Percentiles rank a stretch among this genome's conserved stretches.
These are phyloP conservation scores for Phytopythium helicoides DNA, from an alignment of 352 stramenopile species.

Conservation along the genomic window DNA sequence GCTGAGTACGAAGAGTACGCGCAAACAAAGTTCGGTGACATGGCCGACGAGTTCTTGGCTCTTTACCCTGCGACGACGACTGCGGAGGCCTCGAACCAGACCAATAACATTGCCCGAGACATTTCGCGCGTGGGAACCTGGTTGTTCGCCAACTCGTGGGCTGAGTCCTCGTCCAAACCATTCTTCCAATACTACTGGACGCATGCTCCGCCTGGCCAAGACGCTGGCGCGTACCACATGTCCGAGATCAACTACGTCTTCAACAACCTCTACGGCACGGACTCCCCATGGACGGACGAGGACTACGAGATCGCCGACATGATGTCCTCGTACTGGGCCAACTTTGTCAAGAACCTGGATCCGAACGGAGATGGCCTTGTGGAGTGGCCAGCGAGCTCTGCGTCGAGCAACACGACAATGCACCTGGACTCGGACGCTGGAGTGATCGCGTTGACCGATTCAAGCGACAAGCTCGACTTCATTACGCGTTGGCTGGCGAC, in stretches of 20 bases:
- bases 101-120: constrained; percentile 8
- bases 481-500: constrained; percentile 6
- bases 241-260: constrained; percentile 24
- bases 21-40: constrained; percentile 9
- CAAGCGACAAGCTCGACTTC: constrained; percentile 6
- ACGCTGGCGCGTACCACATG: constrained; percentile 14
- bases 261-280: constrained; percentile 20
- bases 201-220: constrained; percentile 13
- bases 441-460: constrained; percentile 6
- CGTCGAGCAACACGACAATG: constrained; percentile 11
- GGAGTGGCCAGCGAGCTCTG: constrained; percentile 8
- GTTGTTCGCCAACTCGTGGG: constrained; percentile 15
- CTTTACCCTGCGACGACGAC: constrained; percentile 12
- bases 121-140: constrained; percentile 13
- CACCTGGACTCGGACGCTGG: constrained; percentile 8
- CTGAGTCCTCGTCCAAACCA: constrained; percentile 5
- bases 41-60: constrained; percentile 10
- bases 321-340: constrained; percentile 17
- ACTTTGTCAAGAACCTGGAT: constrained; percentile 16
- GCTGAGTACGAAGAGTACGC: constrained; percentile 11
- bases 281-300: constrained; percentile 9
- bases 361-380: constrained; percentile 11
- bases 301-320: constrained; percentile 15
- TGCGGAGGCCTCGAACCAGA: constrained; percentile 8
- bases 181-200: constrained; percentile 17